Evolutionary conservation across 176 grass and related monocot genomes (phyloP).

Genomic region (Bonia amplexicaulis): DNA sequence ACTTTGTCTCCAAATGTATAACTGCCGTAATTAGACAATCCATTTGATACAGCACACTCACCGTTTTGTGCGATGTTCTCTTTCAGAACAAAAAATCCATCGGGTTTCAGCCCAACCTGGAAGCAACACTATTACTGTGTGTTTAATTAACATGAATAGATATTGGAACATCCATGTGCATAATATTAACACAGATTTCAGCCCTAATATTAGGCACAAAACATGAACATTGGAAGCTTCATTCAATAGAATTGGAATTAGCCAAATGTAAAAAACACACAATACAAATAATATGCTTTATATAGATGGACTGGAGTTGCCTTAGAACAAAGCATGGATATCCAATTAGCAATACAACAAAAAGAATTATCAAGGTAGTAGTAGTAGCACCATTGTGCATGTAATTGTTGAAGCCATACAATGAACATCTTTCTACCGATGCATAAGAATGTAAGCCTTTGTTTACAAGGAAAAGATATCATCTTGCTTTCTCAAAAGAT

Average conservation of each 20-base stretch:
- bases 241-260: neutral
- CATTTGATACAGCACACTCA: slow-evolving; percentile 27
- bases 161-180: neutral
- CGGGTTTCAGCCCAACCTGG: slow-evolving; percentile 86
- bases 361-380: neutral
- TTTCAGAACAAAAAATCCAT: slow-evolving; percentile 94
- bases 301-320: neutral
- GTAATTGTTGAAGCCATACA: neutral
- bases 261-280: neutral
- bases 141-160: slow-evolving; percentile 19
- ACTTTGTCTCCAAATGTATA: neutral
- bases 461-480: neutral
- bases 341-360: neutral
- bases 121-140: neutral
- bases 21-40: neutral
- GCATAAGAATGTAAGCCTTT: neutral
- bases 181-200: neutral
- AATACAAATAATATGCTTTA: neutral
- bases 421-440: neutral
- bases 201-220: neutral
- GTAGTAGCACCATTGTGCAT: neutral
- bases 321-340: neutral
- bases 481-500: neutral
- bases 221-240: neutral
- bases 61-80: slow-evolving; percentile 84